Base-by-base conservation (phyloP, 164 flowering plant species). In the Vitis cinerea region DNA sequence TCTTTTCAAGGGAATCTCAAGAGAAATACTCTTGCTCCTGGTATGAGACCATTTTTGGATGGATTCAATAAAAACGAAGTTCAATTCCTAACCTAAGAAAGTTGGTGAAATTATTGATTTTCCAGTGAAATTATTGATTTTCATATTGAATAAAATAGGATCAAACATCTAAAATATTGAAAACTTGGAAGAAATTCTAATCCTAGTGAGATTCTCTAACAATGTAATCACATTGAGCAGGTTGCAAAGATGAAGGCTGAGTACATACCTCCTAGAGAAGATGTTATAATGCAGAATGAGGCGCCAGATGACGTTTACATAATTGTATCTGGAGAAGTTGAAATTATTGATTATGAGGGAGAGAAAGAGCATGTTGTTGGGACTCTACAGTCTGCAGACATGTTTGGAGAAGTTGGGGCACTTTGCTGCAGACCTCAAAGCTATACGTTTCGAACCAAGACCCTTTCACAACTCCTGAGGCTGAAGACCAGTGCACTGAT, bases 161-260 rank as follows among this genome's bases (percentile, higher is more conserved):
- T 37, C 44, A 37, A 37, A 37, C 44, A 37, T 37, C 44, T 37
- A 4, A 37, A 37, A 37, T 37, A 6, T 37, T 37, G 4, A 56
- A 9, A n/a, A 9, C 19, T 37, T 37, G 44, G 44, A 37, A 37
- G 44, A 37, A 37, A 37, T 37, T 37, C 44, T 37, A 3, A 37
- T 37, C 44, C 44, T 37, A 37, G 44, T 37, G 27, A 19, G n/a
- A 57, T 13, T 12, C 7, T 11, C 1, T 64, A 61, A 68, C 47
- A n/a, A 23, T 53, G 44, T n/a, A n/a, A 10, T 61, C 15, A 50
- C 49, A 53, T 27, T 54, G 11, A 61, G 14, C 81, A 93, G 98
- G 97, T 92, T 63, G 76, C 92, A 9, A 86, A 86, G 72, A 91
- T 92, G 94, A 91, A 84, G 68, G 97, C 97, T 0, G 99, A 94